A percentile compares a stretch with the other conserved stretches of the same genome.
Evolutionary conservation across 768 basidiomycete genomes (phyloP).

Genomic region (Tricholomella constricta): DNA sequence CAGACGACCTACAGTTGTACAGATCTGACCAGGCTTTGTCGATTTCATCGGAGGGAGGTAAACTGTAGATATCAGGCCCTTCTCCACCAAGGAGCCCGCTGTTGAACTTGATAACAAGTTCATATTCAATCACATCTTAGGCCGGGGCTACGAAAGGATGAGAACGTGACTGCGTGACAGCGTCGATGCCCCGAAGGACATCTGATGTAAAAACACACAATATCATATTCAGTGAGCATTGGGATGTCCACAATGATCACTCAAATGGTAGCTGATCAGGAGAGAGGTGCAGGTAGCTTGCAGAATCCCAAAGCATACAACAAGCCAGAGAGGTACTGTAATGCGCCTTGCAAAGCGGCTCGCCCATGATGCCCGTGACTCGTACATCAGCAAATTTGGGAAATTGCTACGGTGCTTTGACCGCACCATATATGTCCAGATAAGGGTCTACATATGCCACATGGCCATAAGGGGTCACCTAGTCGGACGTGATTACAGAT

Average conservation of each 20-base stretch:
- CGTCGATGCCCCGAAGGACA: not conserved
- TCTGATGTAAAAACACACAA: not conserved
- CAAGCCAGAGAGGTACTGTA: conserved; percentile 8
- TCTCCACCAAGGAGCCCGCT: conserved; percentile 9
- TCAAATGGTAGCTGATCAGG: conserved; percentile 2
- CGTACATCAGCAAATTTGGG: too few species aligned
- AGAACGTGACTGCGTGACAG: too few species aligned
- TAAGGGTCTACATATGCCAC: too few species aligned
- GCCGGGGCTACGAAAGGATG: conserved; percentile 3
- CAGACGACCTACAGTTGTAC: conserved; percentile 9
- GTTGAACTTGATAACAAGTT: conserved; percentile 11
- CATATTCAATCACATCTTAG: conserved; percentile 8
- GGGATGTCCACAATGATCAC: not conserved
- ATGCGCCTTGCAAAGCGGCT: conserved; percentile 1
- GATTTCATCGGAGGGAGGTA: conserved; percentile 12
- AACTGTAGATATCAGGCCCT: conserved; percentile 10
- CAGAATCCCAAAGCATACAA: too few species aligned
- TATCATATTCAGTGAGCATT: conserved; percentile 11
- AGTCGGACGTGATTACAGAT: too few species aligned
- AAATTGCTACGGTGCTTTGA: too few species aligned
- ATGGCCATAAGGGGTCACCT: too few species aligned
- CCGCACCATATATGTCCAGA: too few species aligned
- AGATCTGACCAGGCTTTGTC: conserved; percentile 11
- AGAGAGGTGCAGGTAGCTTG: not conserved
- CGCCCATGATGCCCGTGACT: too few species aligned